Conservation (phyloP, 2,329 filamentous ascomycete species). For the Trichoderma polysporum region DNA sequence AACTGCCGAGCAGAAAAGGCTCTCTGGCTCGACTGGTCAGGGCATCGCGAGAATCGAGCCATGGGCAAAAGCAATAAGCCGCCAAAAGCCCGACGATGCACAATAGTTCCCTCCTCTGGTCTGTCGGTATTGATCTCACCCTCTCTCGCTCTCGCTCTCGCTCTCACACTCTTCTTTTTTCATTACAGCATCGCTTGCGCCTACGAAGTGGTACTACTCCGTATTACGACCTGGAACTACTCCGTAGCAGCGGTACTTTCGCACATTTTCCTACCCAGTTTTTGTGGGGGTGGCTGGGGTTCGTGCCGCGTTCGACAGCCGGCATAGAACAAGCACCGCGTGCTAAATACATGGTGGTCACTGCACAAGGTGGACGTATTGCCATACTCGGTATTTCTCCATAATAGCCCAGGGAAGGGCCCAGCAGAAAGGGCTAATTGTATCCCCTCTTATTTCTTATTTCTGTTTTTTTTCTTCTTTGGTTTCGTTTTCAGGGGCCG, state of each 20-base stretch:
- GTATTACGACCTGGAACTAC: not conserved
- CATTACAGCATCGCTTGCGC: too few relatives aligned
- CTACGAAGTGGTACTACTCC: too few relatives aligned
- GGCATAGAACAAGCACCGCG: not conserved
- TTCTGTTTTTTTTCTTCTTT: not conserved
- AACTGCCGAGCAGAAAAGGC: constrained; percentile 3
- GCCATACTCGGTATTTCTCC: too few relatives aligned
- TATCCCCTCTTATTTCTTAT: not conserved
- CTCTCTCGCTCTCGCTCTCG: not conserved
- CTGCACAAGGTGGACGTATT: not conserved
- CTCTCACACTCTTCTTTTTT: too few relatives aligned
- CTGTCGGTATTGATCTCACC: not conserved
- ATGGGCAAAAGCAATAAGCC: not conserved
- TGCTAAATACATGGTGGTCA: not conserved
- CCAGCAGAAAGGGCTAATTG: not conserved
- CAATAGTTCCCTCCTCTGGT: not conserved
- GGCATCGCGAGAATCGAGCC: too few relatives aligned
- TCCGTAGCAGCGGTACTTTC: not conserved
- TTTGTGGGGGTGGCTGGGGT: constrained; percentile 8
- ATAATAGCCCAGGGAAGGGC: not conserved
- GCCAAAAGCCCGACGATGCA: not conserved
- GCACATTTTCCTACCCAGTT: not conserved
- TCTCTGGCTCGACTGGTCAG: not conserved
- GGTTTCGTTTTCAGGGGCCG: not conserved
- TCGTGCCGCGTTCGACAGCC: constrained; percentile 1